Evolutionary conservation across 2,329 filamentous ascomycete genomes (phyloP), one percentile per base, ranked within the genome.

Genomic region (Cladophialophora bantiana): DNA sequence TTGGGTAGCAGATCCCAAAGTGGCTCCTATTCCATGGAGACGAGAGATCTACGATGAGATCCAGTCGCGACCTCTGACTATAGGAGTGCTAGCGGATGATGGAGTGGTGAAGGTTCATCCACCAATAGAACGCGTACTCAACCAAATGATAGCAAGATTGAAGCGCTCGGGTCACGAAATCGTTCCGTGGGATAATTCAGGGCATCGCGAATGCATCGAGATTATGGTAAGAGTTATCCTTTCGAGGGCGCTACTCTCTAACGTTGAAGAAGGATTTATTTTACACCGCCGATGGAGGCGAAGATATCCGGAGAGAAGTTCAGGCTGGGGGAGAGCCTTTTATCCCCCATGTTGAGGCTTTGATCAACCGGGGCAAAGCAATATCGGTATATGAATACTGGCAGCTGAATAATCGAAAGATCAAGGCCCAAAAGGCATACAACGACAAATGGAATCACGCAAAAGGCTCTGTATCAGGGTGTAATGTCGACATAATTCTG

Each of bases 351-450:
- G 86, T 90, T 0, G 80, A 88, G 71, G 80, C 78, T 0, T 79
- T 90, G 5, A 75, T 89, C 13, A 84, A 85, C 59, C 79, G 81
- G 0, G 84, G 81, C 1, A 70, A 80, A 10, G 74, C 86, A 0
- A 85, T 89, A 13, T 88, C 85, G 0, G 86, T 89, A 0, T 89
- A 86, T 65, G 80, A 88, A 4, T 90, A 90, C 75, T 90, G 88
- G 88, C 87, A 89, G 70, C 79, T 90, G 6, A 90, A 89, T 76
- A 85, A 80, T 67, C 80, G 81, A 32, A 90, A 89, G 72, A 64
- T 80, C 32, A 78, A 77, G 0, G 78, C 82, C 3, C 85, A 88
- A 68, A 83, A 87, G 65, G 79, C 77, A 2, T 89, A 88, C 63
- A 79, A 89, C 0, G 82, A 87, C 57, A 85, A 87, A 65, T 90